Evolutionary conservation across 2,329 filamentous ascomycete species (phyloP), one percentile per base, ranked within the genome.

Genomic region (Cryphonectria naterciae): DNA sequence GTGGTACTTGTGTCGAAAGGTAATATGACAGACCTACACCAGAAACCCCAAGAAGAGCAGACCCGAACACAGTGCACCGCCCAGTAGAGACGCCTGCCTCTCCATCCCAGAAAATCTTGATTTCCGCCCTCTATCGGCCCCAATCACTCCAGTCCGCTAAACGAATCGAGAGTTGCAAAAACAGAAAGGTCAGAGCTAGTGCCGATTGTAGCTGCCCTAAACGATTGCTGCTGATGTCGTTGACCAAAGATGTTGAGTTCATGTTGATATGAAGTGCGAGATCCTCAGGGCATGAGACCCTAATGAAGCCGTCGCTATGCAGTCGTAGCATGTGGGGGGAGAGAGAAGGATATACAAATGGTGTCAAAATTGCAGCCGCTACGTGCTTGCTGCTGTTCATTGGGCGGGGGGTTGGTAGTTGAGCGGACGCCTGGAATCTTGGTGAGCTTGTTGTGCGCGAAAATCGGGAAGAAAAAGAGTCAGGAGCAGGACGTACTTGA

Each of bases 371-470:
- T 63, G 46, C 70, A 68, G 54, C 67, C 67, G 65, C 66, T 71
- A 58, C 63, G 35, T 64, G 54, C 62, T 70, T 67, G 69, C 73
- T 73, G 62, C 41, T 69, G 32, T 76, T 84, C 81, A 86, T 81
- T 87, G 85, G 68, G 74, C 75, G 49, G 92, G 92, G 73, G 92
- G 88, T 80, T 95, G 92, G 82, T 93, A 96, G 83, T 95, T 94
- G 78, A 96, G 91, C 68, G 93, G 92, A 76, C 93, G 91, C 84
- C 93, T 96, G 74, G 46, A 66, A 25, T 73, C 60, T 37, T 74
- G 70, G 68, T 77, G 74, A 73, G 77, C 75, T n/a, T 77, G 76
- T 11, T 32, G 10, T 8, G 49, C 37, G 28, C 46, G 37, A 5
- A 3, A 68, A 17, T 28, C 19, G 7, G 46, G 35, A 35, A 28